Conservation (phyloP, 2,329 filamentous ascomycete genomes). For the Colletotrichum lindemuthianum region DNA sequence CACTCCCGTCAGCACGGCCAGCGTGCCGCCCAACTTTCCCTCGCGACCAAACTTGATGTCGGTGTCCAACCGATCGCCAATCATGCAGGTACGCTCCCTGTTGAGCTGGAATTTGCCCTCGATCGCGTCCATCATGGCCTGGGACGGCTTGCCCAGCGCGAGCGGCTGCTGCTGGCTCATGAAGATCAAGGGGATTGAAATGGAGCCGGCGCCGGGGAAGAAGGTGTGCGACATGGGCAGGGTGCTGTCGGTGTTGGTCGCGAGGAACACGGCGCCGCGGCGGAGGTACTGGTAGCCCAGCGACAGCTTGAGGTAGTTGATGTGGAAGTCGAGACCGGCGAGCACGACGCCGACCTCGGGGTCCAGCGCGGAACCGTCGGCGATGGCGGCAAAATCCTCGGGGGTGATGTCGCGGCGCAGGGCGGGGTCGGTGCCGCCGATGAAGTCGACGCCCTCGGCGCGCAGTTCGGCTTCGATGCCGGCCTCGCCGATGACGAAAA, state of each 20-base stretch:
- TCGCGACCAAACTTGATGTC: constrained; percentile 97
- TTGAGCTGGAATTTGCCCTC: constrained; percentile 96
- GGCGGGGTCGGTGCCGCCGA: constrained; percentile 86
- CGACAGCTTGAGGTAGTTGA: constrained; percentile 93
- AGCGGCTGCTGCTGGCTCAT: constrained; percentile 77
- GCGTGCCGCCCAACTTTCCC: constrained; percentile 87
- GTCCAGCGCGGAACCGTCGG: constrained; percentile 80
- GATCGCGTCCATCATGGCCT: constrained; percentile 99
- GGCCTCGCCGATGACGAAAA: constrained; percentile 90
- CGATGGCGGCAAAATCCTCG: constrained; percentile 82
- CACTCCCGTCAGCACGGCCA: constrained; percentile 92
- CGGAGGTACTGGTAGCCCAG: constrained; percentile 87
- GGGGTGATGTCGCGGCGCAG: constrained; percentile 81
- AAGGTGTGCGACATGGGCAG: constrained; percentile 83
- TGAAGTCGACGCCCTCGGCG: constrained; percentile 79
- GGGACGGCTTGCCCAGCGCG: constrained; percentile 91
- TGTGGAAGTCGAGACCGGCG: constrained; percentile 89
- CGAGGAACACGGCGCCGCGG: constrained; percentile 85
- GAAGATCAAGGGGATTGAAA: constrained; percentile 79
- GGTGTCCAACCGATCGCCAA: constrained; percentile 92
- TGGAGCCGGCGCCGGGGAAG: constrained; percentile 91
- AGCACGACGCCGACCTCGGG: constrained; percentile 91
- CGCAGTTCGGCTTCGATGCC: constrained; percentile 91
- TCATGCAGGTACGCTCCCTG: constrained; percentile 88
- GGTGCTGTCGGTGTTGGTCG: constrained; percentile 93